Evolutionary conservation across 176 grass and related monocot species (phyloP).

Genomic region (Oryza australiensis): DNA sequence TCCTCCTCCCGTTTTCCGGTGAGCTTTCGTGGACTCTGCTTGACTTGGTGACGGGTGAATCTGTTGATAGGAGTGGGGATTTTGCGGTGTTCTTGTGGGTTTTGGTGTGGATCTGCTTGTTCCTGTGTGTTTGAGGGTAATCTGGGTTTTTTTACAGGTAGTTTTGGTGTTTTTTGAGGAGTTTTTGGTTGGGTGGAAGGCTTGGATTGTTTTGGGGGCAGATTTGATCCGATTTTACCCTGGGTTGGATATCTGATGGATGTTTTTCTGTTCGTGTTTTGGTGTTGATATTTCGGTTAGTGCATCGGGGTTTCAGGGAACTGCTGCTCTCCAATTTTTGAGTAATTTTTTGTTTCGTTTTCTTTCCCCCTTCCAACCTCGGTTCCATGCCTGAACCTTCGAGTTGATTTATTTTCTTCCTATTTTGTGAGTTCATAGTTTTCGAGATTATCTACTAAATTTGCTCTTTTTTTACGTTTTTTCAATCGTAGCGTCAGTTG

Average conservation of each 20-base stretch:
- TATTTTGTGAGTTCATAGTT: background rate
- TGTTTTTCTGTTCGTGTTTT: background rate
- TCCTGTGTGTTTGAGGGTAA: background rate
- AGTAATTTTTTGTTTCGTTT: background rate
- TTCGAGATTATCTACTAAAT: background rate
- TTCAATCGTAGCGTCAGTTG: background rate
- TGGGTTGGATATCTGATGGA: background rate
- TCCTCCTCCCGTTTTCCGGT: slow-evolving; percentile 20
- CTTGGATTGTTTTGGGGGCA: background rate
- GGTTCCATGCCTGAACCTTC: background rate
- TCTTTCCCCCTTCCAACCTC: background rate
- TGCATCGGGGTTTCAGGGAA: background rate
- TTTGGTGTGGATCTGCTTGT: slow-evolving; percentile 7
- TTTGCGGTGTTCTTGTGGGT: background rate
- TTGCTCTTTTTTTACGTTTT: background rate
- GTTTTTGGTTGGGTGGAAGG: background rate
- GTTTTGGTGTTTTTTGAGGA: background rate
- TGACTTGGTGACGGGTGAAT: background rate
- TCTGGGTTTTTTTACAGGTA: background rate
- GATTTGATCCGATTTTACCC: background rate
- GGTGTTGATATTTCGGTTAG: background rate
- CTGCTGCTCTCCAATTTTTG: background rate
- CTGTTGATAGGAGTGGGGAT: background rate
- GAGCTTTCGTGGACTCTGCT: slow-evolving; percentile 46
- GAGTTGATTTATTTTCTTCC: background rate